Evolutionary conservation across 805 yeast species (phyloP).

Genomic region (Scheffersomyces ergatensis): DNA sequence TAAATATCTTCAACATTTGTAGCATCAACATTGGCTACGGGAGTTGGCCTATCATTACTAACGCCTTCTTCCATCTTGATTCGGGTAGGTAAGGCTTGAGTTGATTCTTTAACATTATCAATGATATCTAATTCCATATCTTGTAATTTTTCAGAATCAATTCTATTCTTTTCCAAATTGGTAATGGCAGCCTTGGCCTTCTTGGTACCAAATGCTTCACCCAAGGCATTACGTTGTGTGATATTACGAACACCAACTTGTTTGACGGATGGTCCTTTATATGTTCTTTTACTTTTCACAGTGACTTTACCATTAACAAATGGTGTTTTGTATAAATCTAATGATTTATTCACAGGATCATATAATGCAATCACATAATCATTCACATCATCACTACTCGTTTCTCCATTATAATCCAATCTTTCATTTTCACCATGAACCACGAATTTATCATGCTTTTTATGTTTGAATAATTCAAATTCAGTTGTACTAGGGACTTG

Average conservation of each 20-base stretch:
- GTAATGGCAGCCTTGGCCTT: conserved; percentile 89
- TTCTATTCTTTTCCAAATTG: conserved; percentile 76
- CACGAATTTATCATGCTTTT: conserved; percentile 42
- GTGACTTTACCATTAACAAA: conserved; percentile 61
- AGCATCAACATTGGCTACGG: conserved; percentile 74
- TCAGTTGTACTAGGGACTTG: conserved; percentile 54
- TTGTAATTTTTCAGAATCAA: conserved; percentile 79
- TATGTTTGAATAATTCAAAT: conserved; percentile 62
- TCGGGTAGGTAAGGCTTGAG: conserved; percentile 71
- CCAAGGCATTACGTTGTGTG: conserved; percentile 76
- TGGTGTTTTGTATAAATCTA: conserved; percentile 65
- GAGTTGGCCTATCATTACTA: conserved; percentile 78
- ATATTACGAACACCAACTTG: conserved; percentile 50
- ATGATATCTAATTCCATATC: conserved; percentile 77
- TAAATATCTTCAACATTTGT: conserved; percentile 80
- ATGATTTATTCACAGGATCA: conserved; percentile 61
- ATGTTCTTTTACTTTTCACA: conserved; percentile 56
- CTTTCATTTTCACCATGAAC: conserved; percentile 74
- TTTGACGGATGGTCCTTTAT: conserved; percentile 62
- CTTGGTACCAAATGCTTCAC: conserved; percentile 96
- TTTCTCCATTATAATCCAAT: conserved; percentile 68
- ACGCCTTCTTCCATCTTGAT: conserved; percentile 57
- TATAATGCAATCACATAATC: conserved; percentile 75
- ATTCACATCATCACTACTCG: conserved; percentile 28
- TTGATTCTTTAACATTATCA: conserved; percentile 69